A percentile compares a stretch with the other conserved stretches of the same genome.
Conservation (phyloP, 2,329 filamentous ascomycete genomes). For the Alternaria sp. region DNA sequence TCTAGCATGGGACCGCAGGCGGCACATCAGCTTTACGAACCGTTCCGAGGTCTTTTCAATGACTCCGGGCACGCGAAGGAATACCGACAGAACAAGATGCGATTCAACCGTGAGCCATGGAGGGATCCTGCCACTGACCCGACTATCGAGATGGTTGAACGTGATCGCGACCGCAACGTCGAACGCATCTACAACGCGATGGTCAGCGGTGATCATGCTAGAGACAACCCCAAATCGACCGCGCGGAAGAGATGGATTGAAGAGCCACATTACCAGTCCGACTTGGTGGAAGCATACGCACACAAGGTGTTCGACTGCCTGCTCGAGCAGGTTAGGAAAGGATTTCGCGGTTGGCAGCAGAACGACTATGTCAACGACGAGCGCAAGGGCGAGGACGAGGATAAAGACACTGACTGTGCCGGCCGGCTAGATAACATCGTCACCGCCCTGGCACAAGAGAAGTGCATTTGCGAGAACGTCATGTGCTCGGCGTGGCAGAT, state of each 20-base stretch:
- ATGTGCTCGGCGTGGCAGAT: slow-evolving; percentile 45
- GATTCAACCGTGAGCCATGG: slow-evolving; percentile 36
- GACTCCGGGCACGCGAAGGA: slow-evolving; percentile 27
- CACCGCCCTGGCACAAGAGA: slow-evolving; percentile 39
- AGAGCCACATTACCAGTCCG: slow-evolving; percentile 34
- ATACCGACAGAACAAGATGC: slow-evolving; percentile 33
- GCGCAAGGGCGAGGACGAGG: slow-evolving; percentile 43
- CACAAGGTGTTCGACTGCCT: slow-evolving; percentile 45
- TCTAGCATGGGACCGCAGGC: slow-evolving; percentile 8
- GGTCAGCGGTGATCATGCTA: slow-evolving; percentile 35
- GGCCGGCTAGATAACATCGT: slow-evolving; percentile 40
- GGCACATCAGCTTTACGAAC: slow-evolving; percentile 17
- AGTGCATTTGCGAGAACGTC: slow-evolving; percentile 47
- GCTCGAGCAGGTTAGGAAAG: slow-evolving; percentile 35
- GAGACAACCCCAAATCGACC: slow-evolving; percentile 39
- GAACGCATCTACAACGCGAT: slow-evolving; percentile 44
- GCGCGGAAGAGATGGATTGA: slow-evolving; percentile 45
- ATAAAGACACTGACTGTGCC: slow-evolving; percentile 38
- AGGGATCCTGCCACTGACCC: slow-evolving; percentile 26
- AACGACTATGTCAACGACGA: slow-evolving; percentile 46
- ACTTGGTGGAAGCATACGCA: slow-evolving; percentile 41
- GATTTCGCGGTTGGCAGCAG: slow-evolving; percentile 44
- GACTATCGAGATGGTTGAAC: slow-evolving; percentile 28
- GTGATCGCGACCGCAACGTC: slow-evolving; percentile 24
- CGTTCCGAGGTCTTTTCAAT: slow-evolving; percentile 29